Conservation (phyloP, 352 stramenopile genomes). For the Phytophthora pistaciae region DNA sequence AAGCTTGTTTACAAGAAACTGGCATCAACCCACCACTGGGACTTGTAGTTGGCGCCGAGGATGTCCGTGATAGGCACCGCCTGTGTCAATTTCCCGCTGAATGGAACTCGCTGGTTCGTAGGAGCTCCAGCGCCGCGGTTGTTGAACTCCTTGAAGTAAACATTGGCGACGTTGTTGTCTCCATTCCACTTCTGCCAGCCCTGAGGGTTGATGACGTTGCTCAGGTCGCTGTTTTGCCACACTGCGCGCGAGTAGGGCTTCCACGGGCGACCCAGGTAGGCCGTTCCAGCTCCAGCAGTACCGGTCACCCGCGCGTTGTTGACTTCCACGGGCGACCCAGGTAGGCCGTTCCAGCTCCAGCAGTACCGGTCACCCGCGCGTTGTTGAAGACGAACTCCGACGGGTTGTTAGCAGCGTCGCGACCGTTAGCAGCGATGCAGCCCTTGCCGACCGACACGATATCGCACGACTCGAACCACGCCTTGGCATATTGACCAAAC, state of each 20-base stretch:
- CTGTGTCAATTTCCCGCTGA: neutral
- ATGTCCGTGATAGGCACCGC: neutral
- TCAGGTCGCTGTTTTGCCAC: neutral
- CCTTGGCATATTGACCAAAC: neutral
- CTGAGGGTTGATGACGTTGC: neutral
- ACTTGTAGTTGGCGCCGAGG: neutral
- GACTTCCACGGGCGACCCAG: conserved; percentile 2
- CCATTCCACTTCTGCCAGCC: conserved; percentile 4
- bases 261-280: conserved; percentile 1
- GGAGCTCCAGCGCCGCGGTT: neutral
- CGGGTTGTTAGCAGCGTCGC: neutral
- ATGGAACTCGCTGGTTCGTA: neutral
- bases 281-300: neutral
- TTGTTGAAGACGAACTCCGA: conserved; percentile 3
- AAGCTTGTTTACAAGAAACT: neutral
- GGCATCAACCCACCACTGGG: neutral
- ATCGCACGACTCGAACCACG: conserved; percentile 1
- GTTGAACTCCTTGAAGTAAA: conserved; percentile 2
- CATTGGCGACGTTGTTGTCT: neutral
- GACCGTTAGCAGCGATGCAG: neutral
- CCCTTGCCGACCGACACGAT: neutral
- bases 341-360: neutral
- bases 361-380: neutral
- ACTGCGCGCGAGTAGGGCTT: neutral
- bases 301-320: neutral